Evolutionary conservation across 495 filamentous ascomycete species (phyloP).

Genomic region (Alectoria sarmentosa): DNA sequence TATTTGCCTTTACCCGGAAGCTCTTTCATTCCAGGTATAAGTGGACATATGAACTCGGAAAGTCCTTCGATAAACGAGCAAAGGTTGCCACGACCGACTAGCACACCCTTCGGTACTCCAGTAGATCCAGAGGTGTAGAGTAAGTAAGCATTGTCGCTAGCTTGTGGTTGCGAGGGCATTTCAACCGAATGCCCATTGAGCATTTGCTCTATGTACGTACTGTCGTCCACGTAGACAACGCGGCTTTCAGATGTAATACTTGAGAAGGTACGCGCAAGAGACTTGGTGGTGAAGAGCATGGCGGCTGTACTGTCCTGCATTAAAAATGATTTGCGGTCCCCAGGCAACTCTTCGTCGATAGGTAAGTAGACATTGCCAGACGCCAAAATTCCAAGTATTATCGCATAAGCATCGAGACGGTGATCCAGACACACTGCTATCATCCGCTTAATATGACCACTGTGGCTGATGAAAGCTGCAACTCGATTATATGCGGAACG

Average conservation of each 20-base stretch:
- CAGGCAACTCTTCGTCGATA: constrained; percentile 39
- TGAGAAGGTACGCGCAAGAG: constrained; percentile 25
- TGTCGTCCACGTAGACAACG: constrained; percentile 32
- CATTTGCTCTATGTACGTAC: constrained; percentile 24
- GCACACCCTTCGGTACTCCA: constrained; percentile 41
- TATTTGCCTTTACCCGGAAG: constrained; percentile 33
- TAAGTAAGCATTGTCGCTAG: constrained; percentile 30
- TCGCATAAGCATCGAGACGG: constrained; percentile 36
- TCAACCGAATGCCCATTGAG: constrained; percentile 24
- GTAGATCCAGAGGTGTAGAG: constrained; percentile 45
- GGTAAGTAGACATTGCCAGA: constrained; percentile 75
- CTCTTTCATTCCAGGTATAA: constrained; percentile 25
- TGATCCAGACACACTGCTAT: constrained; percentile 42
- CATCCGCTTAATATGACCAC: constrained; percentile 32
- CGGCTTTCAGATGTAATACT: constrained; percentile 26
- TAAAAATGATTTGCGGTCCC: constrained; percentile 40
- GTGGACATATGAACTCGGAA: constrained; percentile 29
- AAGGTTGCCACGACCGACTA: constrained; percentile 39
- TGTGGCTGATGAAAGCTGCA: constrained; percentile 33
- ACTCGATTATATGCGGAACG: constrained; percentile 36
- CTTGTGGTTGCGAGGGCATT: constrained; percentile 11
- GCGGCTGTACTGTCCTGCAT: constrained; percentile 34
- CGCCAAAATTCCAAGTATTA: constrained; percentile 41
- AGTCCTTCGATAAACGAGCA: constrained; percentile 39
- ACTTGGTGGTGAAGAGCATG: constrained; percentile 30